These are phyloP conservation scores for Davidsoniella australis DNA, from an alignment of 2,329 filamentous ascomycete genomes.

Conservation along the genomic window DNA sequence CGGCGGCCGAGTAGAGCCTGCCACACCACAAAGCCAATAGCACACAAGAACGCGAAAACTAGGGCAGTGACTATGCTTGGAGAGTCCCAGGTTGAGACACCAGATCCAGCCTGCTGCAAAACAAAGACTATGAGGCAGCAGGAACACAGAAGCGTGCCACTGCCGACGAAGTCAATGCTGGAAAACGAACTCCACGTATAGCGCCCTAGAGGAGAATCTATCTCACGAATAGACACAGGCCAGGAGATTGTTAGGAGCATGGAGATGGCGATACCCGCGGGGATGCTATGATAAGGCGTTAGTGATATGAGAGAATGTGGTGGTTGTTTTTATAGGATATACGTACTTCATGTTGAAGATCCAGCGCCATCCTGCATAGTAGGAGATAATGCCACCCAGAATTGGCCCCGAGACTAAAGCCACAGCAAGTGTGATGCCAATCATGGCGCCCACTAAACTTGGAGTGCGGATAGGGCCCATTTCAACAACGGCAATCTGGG, in stretches of 20 bases:
- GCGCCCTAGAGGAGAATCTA: conserved; percentile 2
- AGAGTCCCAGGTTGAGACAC: conserved; percentile 33
- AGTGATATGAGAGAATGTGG: neutral
- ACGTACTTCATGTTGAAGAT: conserved; percentile 45
- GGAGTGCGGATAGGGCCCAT: conserved; percentile 35
- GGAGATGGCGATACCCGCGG: conserved; percentile 27
- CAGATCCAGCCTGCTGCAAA: conserved; percentile 38
- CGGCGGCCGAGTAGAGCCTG: conserved; percentile 28
- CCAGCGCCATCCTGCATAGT: conserved; percentile 38
- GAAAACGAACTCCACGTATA: conserved; percentile 25
- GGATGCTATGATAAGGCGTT: conserved; percentile 23
- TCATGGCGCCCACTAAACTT: conserved; percentile 35
- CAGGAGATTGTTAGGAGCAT: conserved; percentile 21
- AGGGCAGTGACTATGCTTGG: conserved; percentile 33
- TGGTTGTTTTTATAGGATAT: neutral
- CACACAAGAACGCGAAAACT: conserved; percentile 29
- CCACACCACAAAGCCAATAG: conserved; percentile 33
- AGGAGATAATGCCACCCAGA: conserved; percentile 37
- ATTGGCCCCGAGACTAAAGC: conserved; percentile 42
- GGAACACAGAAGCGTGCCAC: conserved; percentile 30
- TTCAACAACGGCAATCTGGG: conserved; percentile 39
- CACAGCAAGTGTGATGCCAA: conserved; percentile 37
- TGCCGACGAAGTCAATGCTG: conserved; percentile 36
- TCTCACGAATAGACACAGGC: conserved; percentile 8
- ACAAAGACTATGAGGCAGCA: conserved; percentile 38